phyloP scores from a whole-genome alignment of 495 filamentous ascomycete species.

The Penicillium parvum region DNA sequence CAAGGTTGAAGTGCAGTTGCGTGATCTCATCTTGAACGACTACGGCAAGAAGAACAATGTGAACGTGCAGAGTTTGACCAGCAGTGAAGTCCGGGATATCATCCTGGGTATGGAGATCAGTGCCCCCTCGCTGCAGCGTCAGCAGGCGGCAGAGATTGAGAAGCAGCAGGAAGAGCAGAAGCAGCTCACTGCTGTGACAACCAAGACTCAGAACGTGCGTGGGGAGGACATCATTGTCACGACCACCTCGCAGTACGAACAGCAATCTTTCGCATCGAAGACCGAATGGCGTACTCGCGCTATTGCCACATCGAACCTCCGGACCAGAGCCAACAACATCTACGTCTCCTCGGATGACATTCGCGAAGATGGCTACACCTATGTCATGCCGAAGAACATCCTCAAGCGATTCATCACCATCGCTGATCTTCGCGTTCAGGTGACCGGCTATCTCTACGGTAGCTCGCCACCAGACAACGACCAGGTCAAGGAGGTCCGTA shows the following conservation, averaged over 20 bases:
- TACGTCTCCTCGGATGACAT: slow-evolving; percentile 95
- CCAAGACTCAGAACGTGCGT: slow-evolving; percentile 95
- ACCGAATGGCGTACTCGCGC: slow-evolving; percentile 98
- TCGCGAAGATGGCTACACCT: slow-evolving; percentile 78
- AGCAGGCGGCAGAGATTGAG: slow-evolving; percentile 98
- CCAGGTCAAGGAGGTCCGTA: slow-evolving; percentile 92
- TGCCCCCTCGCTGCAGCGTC: slow-evolving; percentile 95
- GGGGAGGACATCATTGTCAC: slow-evolving; percentile 98
- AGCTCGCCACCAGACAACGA: slow-evolving; percentile 89
- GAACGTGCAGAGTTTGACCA: slow-evolving; percentile 94
- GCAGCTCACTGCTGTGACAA: slow-evolving; percentile 95
- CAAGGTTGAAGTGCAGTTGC: slow-evolving; percentile 93
- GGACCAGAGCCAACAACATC: slow-evolving; percentile 94
- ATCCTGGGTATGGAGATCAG: slow-evolving; percentile 99
- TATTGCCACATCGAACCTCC: slow-evolving; percentile 93
- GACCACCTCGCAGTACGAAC: slow-evolving; percentile 94
- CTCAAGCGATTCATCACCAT: slow-evolving; percentile 98
- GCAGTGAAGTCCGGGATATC: slow-evolving; percentile 95
- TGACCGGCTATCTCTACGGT: slow-evolving; percentile 94
- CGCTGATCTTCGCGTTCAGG: slow-evolving; percentile 93
- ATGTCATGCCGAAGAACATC: slow-evolving; percentile 98
- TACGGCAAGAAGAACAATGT: slow-evolving; percentile 99
- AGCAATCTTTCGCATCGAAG: slow-evolving; percentile 96
- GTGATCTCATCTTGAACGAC: slow-evolving; percentile 95
- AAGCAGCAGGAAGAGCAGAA: slow-evolving; percentile 97